Base-by-base conservation (phyloP, 73 alveolate species). In the Blepharisma stoltei region DNA sequence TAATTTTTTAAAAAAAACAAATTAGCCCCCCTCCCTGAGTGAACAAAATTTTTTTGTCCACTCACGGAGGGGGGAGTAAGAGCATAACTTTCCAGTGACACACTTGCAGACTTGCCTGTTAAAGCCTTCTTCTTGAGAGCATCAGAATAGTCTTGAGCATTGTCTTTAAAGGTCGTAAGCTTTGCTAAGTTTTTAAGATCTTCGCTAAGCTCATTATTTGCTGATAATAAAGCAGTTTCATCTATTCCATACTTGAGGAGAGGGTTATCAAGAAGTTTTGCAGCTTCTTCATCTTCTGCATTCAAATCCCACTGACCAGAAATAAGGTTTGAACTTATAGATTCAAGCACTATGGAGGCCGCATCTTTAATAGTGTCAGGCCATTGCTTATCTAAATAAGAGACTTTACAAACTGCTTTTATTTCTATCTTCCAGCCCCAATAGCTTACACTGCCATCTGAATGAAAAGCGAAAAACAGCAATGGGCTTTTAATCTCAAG, bases 371-470 rank as follows among this genome's bases (percentile, higher is more conserved):
- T 32, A 3, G 41, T 32, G 41, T 3, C 41, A 60, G 73, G 73
- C 73, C 73, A 60, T 14, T 20, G 14, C 18, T 4, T 60, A 14
- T 0, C 23, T 0, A 1, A 60, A 20, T 8, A 8, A 14, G 14
- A 14, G 11, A 38, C 5, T 5, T 60, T 60, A 5, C 14, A 1
- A 8, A 20, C 5, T 7, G 79, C 65, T 9, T 38, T 25, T 0
- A 69, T 69, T 9, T 23, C 45, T 7, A 69, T 43, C 27, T 69
- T 69, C 21, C 11, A 69, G 4, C 79, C 79, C 79, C 79, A 69
- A 25, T 69, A 38, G 14, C 32, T 69, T 43, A 9, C 32, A 69
- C 54, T 18, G 14, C 76, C 21, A 43, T 69, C 79, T 44, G 67
- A 44, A 38, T 44, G 67, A 44, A 69, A 69, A 7, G 11, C 6